Conservation (phyloP, 805 yeast species). For the Ogataea paraovalis region DNA sequence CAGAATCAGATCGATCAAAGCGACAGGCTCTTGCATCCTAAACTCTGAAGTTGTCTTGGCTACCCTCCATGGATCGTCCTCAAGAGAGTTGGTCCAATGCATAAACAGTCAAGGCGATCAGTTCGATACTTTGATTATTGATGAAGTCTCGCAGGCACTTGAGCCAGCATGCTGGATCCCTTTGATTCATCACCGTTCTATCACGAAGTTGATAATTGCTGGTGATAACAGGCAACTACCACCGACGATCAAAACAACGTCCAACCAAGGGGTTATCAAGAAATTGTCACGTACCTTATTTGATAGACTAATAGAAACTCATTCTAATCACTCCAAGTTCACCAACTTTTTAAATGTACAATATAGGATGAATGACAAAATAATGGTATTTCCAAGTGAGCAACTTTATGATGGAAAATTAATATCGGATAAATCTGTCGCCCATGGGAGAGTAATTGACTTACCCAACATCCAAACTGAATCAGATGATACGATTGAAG, state of each 20-base stretch:
- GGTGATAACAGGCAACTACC: slow-evolving; percentile 94
- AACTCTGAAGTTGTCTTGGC: slow-evolving; percentile 68
- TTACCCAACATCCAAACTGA: slow-evolving; percentile 38
- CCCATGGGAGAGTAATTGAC: slow-evolving; percentile 48
- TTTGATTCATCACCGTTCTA: slow-evolving; percentile 55
- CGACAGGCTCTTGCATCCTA: slow-evolving; percentile 52
- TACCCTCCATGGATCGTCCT: slow-evolving; percentile 86
- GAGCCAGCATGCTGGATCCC: slow-evolving; percentile 99
- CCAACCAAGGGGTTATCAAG: slow-evolving; percentile 36
- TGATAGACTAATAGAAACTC: slow-evolving; percentile 62
- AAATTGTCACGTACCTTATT: slow-evolving; percentile 66
- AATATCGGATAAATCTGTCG: slow-evolving; percentile 58
- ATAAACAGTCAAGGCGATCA: slow-evolving; percentile 33
- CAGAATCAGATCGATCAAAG: slow-evolving; percentile 58
- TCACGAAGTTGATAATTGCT: slow-evolving; percentile 67
- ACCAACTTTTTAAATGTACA: slow-evolving; percentile 68
- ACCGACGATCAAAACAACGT: slow-evolving; percentile 72
- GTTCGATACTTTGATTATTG: slow-evolving; percentile 82
- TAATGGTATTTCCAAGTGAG: slow-evolving; percentile 75
- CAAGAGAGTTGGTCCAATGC: slow-evolving; percentile 58
- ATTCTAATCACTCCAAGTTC: slow-evolving; percentile 40
- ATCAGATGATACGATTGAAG: slow-evolving; percentile 44
- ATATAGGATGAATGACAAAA: slow-evolving; percentile 78
- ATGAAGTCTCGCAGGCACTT: slow-evolving; percentile 90
- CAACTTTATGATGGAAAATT: slow-evolving; percentile 61